Conservation (phyloP, 208 protist species). For the Leishmania gerbilli region DNA sequence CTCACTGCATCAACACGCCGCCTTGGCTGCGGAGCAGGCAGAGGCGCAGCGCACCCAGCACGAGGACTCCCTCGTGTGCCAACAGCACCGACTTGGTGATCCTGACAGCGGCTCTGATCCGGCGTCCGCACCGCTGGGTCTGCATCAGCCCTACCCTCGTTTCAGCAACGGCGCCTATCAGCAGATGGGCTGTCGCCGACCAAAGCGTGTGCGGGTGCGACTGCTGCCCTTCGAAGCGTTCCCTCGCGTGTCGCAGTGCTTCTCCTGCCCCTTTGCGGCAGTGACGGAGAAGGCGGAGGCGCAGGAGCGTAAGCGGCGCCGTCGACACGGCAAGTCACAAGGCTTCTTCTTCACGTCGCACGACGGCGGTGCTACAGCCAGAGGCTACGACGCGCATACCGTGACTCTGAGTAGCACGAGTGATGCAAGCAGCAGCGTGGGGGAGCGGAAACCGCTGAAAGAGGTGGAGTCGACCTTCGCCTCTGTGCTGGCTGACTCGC, state of each 20-base stretch:
- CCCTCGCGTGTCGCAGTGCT: conserved; percentile 54
- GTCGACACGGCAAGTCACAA: neutral
- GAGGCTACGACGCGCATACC: neutral
- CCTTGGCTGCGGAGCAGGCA: conserved; percentile 57
- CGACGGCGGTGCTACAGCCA: neutral
- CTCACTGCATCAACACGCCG: conserved; percentile 64
- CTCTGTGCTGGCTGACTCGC: conserved; percentile 44
- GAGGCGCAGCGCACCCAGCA: conserved; percentile 4
- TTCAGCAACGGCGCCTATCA: conserved; percentile 50
- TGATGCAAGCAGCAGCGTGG: neutral
- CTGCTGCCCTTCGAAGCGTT: conserved; percentile 84
- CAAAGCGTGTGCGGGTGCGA: conserved; percentile 63
- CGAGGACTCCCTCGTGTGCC: neutral
- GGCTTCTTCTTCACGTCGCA: neutral
- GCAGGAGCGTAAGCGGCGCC: conserved; percentile 29
- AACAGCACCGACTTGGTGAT: neutral
- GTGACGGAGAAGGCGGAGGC: conserved; percentile 46
- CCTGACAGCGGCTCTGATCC: neutral
- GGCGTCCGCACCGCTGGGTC: neutral
- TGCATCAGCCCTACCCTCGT: conserved; percentile 26
- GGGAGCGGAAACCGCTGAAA: neutral
- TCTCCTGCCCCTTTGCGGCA: conserved; percentile 51
- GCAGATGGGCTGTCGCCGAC: conserved; percentile 46
- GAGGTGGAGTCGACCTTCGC: conserved; percentile 52
- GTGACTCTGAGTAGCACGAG: neutral